These are phyloP conservation scores for Syzygium grande DNA, from an alignment of 345 rosid genomes.

Conservation along the genomic window DNA sequence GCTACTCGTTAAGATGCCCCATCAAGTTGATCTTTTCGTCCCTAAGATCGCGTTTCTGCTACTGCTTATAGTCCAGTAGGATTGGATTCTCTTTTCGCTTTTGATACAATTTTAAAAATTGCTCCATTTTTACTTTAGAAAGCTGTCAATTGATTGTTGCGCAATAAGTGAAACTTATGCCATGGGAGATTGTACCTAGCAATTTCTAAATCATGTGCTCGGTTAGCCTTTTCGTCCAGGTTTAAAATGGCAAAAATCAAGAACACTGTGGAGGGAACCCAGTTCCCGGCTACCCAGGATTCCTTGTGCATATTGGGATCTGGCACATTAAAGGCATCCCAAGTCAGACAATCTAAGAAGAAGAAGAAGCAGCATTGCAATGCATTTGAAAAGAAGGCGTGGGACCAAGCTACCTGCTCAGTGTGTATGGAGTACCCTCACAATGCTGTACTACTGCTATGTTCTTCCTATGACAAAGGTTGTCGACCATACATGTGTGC, in stretches of 20 bases:
- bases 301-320: not conserved
- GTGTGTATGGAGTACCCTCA: slow-evolving; percentile 84
- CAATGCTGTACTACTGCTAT: slow-evolving; percentile 77
- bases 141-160: not conserved
- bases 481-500: slow-evolving; percentile 97
- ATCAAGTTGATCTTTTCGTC: not conserved
- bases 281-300: not conserved
- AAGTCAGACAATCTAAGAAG: slow-evolving; percentile 15
- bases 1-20: not conserved
- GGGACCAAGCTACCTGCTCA: slow-evolving; percentile 57
- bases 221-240: not conserved
- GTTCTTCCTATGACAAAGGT: slow-evolving; percentile 79
- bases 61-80: not conserved
- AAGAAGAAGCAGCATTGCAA: slow-evolving; percentile 20
- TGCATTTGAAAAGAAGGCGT: slow-evolving; percentile 46
- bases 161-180: not conserved
- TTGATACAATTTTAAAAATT: not conserved
- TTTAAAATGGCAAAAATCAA: not conserved
- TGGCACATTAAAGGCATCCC: slow-evolving; percentile 24
- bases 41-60: not conserved
- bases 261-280: not conserved
- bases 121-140: not conserved
- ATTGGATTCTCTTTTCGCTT: not conserved
- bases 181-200: not conserved
- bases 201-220: not conserved